Base-by-base conservation (phyloP, 2,329 filamentous ascomycete genomes). In the Trichoderma cornu-damae region DNA sequence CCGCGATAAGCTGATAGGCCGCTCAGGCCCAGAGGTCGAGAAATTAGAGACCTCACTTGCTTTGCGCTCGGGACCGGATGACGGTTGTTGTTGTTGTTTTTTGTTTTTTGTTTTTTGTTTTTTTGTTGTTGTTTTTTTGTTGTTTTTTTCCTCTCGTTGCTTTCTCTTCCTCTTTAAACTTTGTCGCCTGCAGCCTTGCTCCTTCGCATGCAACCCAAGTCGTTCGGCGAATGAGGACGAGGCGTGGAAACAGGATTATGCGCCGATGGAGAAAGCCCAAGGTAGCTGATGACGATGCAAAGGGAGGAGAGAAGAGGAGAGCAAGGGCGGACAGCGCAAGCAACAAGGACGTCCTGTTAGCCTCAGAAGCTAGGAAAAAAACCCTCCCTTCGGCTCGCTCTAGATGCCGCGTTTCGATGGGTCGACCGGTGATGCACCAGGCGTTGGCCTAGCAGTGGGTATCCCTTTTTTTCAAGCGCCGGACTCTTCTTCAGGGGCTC, bases 131-230 rank as follows among this genome's bases (percentile, higher is more conserved):
- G 43, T 43, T 44, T 18, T 28, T 35, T 40, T 14, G 22, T 24
- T 38, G 16, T 32, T 44, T 32, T 18, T 52, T 37, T 52, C n/a
- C n/a, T n/a, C 47, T 51, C 14, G 22, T 42, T 38, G 12, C n/a
- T 5, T 8, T 14, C 30, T 24, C 20, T 22, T 34, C 42, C 6
- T 50, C n/a, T 46, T 51, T 50, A 44, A 51, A 44, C 48, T 57
- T 44, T 49, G 53, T 56, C 44, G 54, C 46, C 54, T 57, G 54
- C 54, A 57, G 54, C 54, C 54, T 50, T 57, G 44, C 37, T 57
- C 38, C 16, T 22, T 56, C 42, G 51, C 48, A 42, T 54, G 50
- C 53, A 44, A 20, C 44, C n/a, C 35, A 35, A 22, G 43, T 16
- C 26, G 6, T 30, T 35, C 38, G 35, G 54, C 54, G 54, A 57